Conservation (phyloP, 192 early-diverging fungal genomes). For the Linnemannia zychae region DNA sequence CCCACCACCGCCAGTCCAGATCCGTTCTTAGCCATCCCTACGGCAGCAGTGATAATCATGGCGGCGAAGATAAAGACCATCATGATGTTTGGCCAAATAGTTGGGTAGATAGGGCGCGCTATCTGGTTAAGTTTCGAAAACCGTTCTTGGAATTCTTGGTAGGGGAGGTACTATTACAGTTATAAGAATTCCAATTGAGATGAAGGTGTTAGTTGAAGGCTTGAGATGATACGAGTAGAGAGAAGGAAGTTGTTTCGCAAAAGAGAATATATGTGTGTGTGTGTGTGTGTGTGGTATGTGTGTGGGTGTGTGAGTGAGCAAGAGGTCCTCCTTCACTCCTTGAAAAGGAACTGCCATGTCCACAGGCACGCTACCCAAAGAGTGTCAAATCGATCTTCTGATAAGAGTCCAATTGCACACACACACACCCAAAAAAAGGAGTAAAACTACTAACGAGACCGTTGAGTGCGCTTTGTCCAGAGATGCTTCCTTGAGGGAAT, state of each 20-base stretch:
- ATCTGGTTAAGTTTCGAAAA: conserved; percentile 42
- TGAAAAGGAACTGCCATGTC: neutral
- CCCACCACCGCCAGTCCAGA: conserved; percentile 25
- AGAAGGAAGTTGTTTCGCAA: neutral
- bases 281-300: neutral
- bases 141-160: conserved; percentile 39
- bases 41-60: conserved; percentile 14
- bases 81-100: conserved; percentile 30
- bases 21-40: conserved; percentile 22
- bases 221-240: neutral
- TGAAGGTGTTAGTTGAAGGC: neutral
- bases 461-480: neutral
- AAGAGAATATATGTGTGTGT: neutral
- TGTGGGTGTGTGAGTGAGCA: neutral
- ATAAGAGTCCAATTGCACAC: neutral
- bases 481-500: neutral
- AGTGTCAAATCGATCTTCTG: neutral
- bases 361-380: neutral
- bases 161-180: conserved; percentile 35
- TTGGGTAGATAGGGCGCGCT: conserved; percentile 29
- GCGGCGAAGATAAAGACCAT: conserved; percentile 14
- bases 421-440: neutral
- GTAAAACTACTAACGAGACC: neutral
- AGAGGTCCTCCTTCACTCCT: too few relatives aligned
- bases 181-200: neutral